These are phyloP conservation scores for Zarea fungicola DNA, from an alignment of 2,329 filamentous ascomycete species.

Conservation along the genomic window DNA sequence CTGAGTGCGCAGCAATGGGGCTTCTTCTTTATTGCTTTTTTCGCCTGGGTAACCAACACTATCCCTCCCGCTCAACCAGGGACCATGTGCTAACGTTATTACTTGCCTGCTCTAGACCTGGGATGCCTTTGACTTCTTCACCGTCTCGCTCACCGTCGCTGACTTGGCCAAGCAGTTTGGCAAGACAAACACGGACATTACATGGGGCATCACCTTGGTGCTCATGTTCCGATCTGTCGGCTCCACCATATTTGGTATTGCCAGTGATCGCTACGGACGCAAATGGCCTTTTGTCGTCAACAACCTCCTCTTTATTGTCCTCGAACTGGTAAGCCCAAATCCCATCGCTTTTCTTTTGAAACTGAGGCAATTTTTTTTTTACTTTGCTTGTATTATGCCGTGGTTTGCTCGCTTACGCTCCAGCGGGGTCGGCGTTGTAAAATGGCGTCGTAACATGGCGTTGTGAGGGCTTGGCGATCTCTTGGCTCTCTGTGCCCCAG, in stretches of 20 bases:
- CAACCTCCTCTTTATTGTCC: slow-evolving; percentile 64
- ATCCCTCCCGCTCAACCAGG: neutral
- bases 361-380: neutral
- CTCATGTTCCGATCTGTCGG: slow-evolving; percentile 57
- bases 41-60: slow-evolving; percentile 45
- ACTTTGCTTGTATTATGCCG: neutral
- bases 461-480: slow-evolving; percentile 10
- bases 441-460: slow-evolving; percentile 4
- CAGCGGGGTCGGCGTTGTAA: neutral
- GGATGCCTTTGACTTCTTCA: slow-evolving; percentile 65
- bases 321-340: slow-evolving; percentile 56
- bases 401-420: slow-evolving; percentile 4
- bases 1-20: slow-evolving; percentile 47
- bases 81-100: neutral
- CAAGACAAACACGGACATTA: slow-evolving; percentile 52
- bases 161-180: slow-evolving; percentile 49
- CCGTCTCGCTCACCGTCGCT: slow-evolving; percentile 54
- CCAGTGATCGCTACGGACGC: slow-evolving; percentile 51
- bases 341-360: neutral
- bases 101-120: slow-evolving; percentile 38
- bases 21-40: slow-evolving; percentile 50
- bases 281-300: slow-evolving; percentile 74
- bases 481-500: slow-evolving; percentile 3
- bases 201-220: slow-evolving; percentile 60
- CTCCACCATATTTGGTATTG: slow-evolving; percentile 49